Evolutionary conservation across 2,329 filamentous ascomycete species (phyloP), one percentile per base, ranked within the genome.

Genomic region (Fusarium buxicola): DNA sequence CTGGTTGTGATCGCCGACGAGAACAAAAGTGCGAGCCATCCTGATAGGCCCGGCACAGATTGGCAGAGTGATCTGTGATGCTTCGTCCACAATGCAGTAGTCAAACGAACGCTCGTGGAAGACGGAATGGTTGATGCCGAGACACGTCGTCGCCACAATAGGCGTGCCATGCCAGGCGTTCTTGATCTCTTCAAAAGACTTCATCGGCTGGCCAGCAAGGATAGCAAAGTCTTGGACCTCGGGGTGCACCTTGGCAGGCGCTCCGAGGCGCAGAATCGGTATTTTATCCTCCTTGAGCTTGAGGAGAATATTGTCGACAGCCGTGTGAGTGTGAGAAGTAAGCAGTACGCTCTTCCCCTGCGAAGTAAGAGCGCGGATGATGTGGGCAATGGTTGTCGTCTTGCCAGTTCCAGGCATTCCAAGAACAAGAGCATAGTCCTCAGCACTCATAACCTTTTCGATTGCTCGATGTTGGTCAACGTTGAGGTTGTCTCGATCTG

Each of bases 351-450:
- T 96, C 78, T 98, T 98, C 10, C 92, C 91, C 74, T 96, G 92
- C 0, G 90, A 88, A 6, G 95, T 90, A 27, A 99, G 82, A 1
- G 94, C 92, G 39, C 92, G 89, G 70, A 99, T 98, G 68, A 99
- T 97, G 74, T 98, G 94, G 6, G 94, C 93, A 71, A 99, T 98
- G 0, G 95, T 99, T 0, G 95, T 99, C 3, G 95, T 99, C 77
- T 99, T 99, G 55, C 95, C 95, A 0, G 95, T 99, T 8, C 95
- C 95, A 2, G 95, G 95, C 95, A 99, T 99, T 25, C 95, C 95
- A 16, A 99, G 86, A 11, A 99, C 94, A n/a, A 99, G 83, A 8
- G 95, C 94, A 75, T 98, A 99, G 78, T 99, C 94, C 67, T 91
- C 86, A 4, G 95, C 94, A 70, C 90, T 92, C 90, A 99, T 96